Conservation (phyloP, 169 alveolate species). For the Plasmodium vinckei region DNA sequence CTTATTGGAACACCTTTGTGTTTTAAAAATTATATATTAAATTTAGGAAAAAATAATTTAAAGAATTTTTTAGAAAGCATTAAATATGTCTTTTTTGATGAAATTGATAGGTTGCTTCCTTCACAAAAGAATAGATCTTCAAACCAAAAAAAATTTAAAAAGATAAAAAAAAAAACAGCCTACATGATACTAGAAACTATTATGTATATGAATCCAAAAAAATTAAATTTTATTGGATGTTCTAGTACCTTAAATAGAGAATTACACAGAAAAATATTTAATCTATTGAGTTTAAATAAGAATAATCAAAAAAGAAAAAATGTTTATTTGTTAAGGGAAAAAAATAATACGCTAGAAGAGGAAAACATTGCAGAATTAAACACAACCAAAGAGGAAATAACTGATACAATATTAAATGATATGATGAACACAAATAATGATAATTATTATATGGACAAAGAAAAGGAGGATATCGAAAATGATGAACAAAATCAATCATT, state of each 20-base stretch:
- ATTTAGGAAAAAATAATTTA: conserved; percentile 27
- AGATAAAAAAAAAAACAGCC: conserved; percentile 66
- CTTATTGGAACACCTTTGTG: conserved; percentile 68
- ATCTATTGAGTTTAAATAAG: conserved; percentile 34
- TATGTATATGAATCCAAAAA: conserved; percentile 67
- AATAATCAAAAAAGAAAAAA: conserved; percentile 47
- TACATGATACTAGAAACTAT: conserved; percentile 59
- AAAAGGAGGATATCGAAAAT: background rate
- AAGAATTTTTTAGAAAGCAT: conserved; percentile 58
- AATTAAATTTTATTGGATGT: conserved; percentile 66
- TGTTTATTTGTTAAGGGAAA: conserved; percentile 56
- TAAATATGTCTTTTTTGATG: conserved; percentile 63
- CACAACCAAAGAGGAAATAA: background rate
- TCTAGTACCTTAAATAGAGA: conserved; percentile 75
- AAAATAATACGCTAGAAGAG: background rate
- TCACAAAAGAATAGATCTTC: conserved; percentile 18
- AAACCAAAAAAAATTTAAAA: conserved; percentile 20
- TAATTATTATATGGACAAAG: background rate
- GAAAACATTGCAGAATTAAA: background rate
- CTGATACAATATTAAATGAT: background rate
- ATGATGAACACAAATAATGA: background rate
- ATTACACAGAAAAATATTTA: conserved; percentile 59
- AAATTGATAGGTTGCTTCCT: conserved; percentile 66
- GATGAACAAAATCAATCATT: background rate
- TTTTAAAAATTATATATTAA: conserved; percentile 46